Evolutionary conservation across 306 rosid genomes (phyloP), one percentile per base, ranked within the genome.

Genomic region (Castanopsis chinensis): DNA sequence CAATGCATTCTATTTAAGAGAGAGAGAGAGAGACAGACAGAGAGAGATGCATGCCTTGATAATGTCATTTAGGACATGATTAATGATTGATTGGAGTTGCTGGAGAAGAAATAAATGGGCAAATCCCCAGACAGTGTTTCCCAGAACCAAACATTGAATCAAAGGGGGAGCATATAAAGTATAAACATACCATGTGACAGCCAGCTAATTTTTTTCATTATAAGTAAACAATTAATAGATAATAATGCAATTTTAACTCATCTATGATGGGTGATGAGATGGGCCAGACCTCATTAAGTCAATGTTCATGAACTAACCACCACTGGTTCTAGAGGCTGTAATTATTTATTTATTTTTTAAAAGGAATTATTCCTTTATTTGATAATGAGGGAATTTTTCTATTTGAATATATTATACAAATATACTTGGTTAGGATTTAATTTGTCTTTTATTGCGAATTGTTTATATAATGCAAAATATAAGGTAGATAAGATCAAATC

Each of bases 121-220:
- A 77, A 83, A 76, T 86, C 78, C 75, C 72, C 71, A 79, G 85
- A 73, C 59, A 79, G 63, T 88, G 92, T 84, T 88, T 87, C 95
- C 95, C 72, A 71, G 72, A 83, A 78, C 83, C 87, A 71, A 84
- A 89, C 93, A 85, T 80, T 69, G 8, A 32, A 87, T 83, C 84
- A 73, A 83, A 79, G 77, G 79, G 72, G 84, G 60, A 85, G 90
- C 85, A 90, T 72, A 52, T 83, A 82, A 88, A 89, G 89, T 72
- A 52, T 83, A 82, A 88, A 89, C 93, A 86, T 59, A 75, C 83
- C 97, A 93, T 90, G 98, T 93, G 97, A 87, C 17, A 85, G 95
- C 88, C 89, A 90, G 78, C 96, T 79, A 80, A 21, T 74, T 25
- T 54, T 54, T 78, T 83, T 84, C 68, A 51, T 78, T 72, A 74